These are phyloP conservation scores for Calvatia gigantea DNA, from an alignment of 768 basidiomycete genomes.

Conservation along the genomic window DNA sequence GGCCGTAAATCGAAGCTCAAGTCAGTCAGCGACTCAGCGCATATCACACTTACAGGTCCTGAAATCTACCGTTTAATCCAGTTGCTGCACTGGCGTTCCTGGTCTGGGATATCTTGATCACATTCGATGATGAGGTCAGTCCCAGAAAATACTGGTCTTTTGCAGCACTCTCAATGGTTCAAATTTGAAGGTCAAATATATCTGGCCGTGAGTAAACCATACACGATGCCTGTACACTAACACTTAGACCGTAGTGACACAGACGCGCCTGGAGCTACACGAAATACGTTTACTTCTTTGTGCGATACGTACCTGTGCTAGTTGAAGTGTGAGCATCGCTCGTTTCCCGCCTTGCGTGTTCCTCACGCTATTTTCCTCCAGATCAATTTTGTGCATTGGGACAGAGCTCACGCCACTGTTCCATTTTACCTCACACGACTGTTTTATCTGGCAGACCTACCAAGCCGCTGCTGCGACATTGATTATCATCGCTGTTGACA, in stretches of 20 bases:
- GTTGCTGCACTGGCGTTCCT: constrained; percentile 35
- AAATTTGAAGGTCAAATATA: constrained; percentile 27
- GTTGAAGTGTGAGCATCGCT: constrained; percentile 30
- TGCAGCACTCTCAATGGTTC: background rate
- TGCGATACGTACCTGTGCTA: constrained; percentile 34
- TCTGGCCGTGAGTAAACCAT: constrained; percentile 35
- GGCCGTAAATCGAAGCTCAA: constrained; percentile 29
- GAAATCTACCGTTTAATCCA: constrained; percentile 7
- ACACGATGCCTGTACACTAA: background rate
- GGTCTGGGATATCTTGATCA: constrained; percentile 38
- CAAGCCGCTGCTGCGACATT: constrained; percentile 30
- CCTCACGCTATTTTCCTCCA: constrained; percentile 7
- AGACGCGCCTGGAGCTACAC: constrained; percentile 27
- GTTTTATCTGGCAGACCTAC: constrained; percentile 43
- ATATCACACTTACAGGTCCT: background rate
- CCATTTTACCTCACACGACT: constrained; percentile 34
- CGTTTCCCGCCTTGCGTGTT: background rate
- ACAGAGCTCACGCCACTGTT: constrained; percentile 32
- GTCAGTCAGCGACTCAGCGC: constrained; percentile 17
- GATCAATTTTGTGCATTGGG: constrained; percentile 32
- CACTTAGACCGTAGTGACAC: background rate
- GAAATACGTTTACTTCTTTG: constrained; percentile 33
- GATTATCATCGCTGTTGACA: constrained; percentile 31
- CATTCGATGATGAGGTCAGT: constrained; percentile 36
- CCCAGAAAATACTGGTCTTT: background rate